phyloP scores from a whole-genome alignment of 352 stramenopile genomes.

The Globisporangium lucens region DNA sequence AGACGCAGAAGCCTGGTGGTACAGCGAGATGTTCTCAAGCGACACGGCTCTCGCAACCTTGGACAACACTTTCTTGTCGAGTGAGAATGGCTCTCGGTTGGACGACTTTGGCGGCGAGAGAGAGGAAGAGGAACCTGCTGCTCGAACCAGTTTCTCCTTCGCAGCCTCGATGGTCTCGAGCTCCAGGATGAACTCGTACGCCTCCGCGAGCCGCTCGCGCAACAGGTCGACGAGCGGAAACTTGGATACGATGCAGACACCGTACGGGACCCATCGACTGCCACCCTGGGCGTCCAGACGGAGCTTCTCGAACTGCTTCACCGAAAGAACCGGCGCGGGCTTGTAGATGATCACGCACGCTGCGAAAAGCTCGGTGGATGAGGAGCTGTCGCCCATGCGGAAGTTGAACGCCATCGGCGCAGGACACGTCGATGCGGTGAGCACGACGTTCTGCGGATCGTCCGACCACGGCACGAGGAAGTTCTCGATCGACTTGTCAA shows the following conservation, averaged over 20 bases:
- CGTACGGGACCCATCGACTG: constrained; percentile 73
- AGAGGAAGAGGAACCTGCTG: constrained; percentile 1
- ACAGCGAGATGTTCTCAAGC: constrained; percentile 58
- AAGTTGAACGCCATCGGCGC: constrained; percentile 71
- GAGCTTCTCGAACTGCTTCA: constrained; percentile 54
- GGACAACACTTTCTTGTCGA: constrained; percentile 77
- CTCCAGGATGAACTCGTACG: constrained; percentile 80
- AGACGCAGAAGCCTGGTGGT: constrained; percentile 32
- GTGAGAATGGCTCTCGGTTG: constrained; percentile 38
- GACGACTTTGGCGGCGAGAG: constrained; percentile 13
- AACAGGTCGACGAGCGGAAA: constrained; percentile 78
- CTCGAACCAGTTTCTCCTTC: constrained; percentile 25
- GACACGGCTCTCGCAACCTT: constrained; percentile 72
- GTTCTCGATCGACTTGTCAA: constrained; percentile 71
- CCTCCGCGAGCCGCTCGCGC: constrained; percentile 74
- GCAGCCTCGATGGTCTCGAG: constrained; percentile 48
- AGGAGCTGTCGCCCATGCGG: constrained; percentile 73
- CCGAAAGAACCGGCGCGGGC: constrained; percentile 54
- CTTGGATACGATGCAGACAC: constrained; percentile 80
- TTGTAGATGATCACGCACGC: constrained; percentile 82
- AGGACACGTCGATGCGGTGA: constrained; percentile 42
- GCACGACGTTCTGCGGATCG: constrained; percentile 40
- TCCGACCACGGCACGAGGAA: constrained; percentile 67
- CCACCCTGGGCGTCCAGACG: constrained; percentile 40
- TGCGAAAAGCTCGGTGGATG: constrained; percentile 67